These are phyloP conservation scores for Cardiospermum halicacabum DNA, from an alignment of 345 rosid genomes.

Conservation along the genomic window DNA sequence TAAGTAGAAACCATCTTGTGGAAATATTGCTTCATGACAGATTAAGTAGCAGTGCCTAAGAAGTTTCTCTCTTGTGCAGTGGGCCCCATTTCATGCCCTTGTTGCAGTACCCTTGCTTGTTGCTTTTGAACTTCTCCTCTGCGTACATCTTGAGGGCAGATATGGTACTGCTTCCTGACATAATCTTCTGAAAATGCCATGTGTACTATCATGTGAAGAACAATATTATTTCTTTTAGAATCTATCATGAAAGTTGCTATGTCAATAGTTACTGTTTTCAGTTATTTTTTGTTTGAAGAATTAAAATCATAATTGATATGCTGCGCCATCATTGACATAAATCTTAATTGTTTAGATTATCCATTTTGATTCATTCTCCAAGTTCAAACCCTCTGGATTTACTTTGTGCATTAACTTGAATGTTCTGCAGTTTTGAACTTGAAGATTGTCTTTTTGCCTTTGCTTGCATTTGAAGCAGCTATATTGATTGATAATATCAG, in stretches of 20 bases:
- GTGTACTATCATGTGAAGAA: background rate
- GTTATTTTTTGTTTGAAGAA: background rate
- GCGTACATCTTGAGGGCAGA: slow-evolving; percentile 59
- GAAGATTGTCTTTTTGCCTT: slow-evolving; percentile 78
- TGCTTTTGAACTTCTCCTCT: slow-evolving; percentile 80
- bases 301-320: slow-evolving; percentile 1
- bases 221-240: background rate
- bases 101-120: slow-evolving; percentile 76
- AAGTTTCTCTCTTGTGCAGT: slow-evolving; percentile 49
- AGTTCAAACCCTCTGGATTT: slow-evolving; percentile 10
- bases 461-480: slow-evolving; percentile 65
- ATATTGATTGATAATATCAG: slow-evolving; percentile 85
- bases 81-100: slow-evolving; percentile 84
- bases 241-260: background rate
- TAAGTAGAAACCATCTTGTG: background rate
- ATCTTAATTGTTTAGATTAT: background rate
- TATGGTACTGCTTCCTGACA: slow-evolving; percentile 41
- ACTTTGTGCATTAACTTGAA: slow-evolving; percentile 15
- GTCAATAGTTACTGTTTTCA: background rate
- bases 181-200: slow-evolving; percentile 7
- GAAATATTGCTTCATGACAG: background rate
- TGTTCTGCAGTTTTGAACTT: slow-evolving; percentile 64
- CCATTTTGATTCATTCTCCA: background rate
- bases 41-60: background rate
- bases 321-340: background rate